Conservation (phyloP, 2,329 filamentous ascomycete genomes). For the Arachnomyces sp. region DNA sequence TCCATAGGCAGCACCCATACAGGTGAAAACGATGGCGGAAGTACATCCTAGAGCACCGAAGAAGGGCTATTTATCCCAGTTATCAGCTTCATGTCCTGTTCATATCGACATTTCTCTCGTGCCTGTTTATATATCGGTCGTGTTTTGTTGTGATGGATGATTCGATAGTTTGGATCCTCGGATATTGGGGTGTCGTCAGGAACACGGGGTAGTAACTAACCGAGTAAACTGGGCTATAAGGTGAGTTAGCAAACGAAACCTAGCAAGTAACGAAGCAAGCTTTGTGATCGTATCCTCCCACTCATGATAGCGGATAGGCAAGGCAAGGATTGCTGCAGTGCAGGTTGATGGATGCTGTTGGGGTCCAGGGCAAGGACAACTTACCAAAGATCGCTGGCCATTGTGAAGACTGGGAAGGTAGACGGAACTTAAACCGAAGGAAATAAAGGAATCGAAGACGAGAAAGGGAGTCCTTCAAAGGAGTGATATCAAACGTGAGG, state of each 20-base stretch:
- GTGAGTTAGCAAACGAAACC: slow-evolving; percentile 18
- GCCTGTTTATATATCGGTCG: background rate
- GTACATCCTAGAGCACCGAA: slow-evolving; percentile 97
- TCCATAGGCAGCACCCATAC: slow-evolving; percentile 93
- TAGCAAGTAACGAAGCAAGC: slow-evolving; percentile 8
- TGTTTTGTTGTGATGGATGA: slow-evolving; percentile 8
- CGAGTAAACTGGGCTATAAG: slow-evolving; percentile 85
- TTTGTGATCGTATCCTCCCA: background rate
- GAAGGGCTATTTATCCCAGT: slow-evolving; percentile 56
- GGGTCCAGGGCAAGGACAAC: slow-evolving; percentile 38
- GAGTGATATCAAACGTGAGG: background rate
- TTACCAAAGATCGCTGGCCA: slow-evolving; percentile 77
- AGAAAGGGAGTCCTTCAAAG: background rate
- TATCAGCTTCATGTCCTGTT: slow-evolving; percentile 20
- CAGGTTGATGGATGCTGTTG: slow-evolving; percentile 17
- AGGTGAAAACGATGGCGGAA: slow-evolving; percentile 91
- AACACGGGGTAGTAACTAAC: slow-evolving; percentile 56
- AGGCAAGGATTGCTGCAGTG: slow-evolving; percentile 6
- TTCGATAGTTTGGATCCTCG: slow-evolving; percentile 11
- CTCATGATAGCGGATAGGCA: slow-evolving; percentile 4
- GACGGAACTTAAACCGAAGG: slow-evolving; percentile 10
- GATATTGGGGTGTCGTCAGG: slow-evolving; percentile 9
- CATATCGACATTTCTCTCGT: background rate
- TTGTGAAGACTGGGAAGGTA: slow-evolving; percentile 39
- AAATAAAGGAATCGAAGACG: slow-evolving; percentile 4